Base-by-base conservation (phyloP, 1,139 yeast genomes). In the Geotrichum reessii region DNA sequence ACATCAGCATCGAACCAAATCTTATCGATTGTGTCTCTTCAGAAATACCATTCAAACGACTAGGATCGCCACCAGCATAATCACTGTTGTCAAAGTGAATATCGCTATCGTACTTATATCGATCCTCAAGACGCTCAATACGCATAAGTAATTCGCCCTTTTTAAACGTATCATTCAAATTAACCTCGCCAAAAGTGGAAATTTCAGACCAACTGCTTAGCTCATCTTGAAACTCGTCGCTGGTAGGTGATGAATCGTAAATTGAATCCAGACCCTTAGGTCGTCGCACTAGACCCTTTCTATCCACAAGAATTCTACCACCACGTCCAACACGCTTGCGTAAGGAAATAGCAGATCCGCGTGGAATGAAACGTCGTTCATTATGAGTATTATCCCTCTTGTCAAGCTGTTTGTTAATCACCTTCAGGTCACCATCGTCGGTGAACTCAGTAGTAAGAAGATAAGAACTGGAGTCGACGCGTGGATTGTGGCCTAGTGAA, bases 1-100 rank as follows among this genome's bases (percentile, higher is more conserved):
- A 84, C 53, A 91, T 77, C 50, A 92, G 74, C 97, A 91, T 90
- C 3, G 96, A 84, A 6, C 97, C 97, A 72, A 92, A 91, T 62
- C 97, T 78, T 44, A 92, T 88, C 0, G 88, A 85, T 73, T 91
- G 97, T 0, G 97, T 91, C 58, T 86, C 95, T 59, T 86, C 87
- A 22, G 92, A 83, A 55, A 91, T 89, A 63, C 88, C 87, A 68
- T 91, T 92, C 66, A 91, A 78, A 60, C 82, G 79, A 0, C 92
- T 80, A 1, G 87, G 87, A 62, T 81, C 85, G 58, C 77, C 74
- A 62, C 86, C 80, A 63, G 86, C 81, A 56, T 86, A 86, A 56
- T 77, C 77, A 63, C 73, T 69, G 28, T 76, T 66, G 46, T 84
- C 86, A 61, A 74, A 75, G 44, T 78, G 74, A 50, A 78, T 69